These are phyloP conservation scores for Macroventuria anomochaeta DNA, from an alignment of 2,329 filamentous ascomycete species.

Conservation along the genomic window DNA sequence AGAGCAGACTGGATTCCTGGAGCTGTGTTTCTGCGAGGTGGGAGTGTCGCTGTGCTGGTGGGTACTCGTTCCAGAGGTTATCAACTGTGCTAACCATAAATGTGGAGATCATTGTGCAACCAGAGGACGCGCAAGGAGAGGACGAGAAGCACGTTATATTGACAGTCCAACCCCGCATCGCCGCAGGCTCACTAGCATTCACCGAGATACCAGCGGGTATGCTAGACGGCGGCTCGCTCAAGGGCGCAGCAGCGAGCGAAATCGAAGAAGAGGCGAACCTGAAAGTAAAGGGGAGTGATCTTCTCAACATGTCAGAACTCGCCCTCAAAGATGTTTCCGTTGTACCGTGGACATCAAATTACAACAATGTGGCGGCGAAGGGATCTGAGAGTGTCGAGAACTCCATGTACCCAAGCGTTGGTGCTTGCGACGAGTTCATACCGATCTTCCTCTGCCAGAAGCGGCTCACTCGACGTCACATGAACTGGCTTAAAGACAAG, in stretches of 20 bases:
- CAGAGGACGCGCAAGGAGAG: conserved; percentile 53
- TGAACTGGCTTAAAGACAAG: conserved; percentile 59
- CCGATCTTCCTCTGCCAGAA: conserved; percentile 64
- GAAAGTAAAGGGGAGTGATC: conserved; percentile 56
- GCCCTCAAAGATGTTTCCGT: conserved; percentile 42
- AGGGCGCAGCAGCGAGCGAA: conserved; percentile 63
- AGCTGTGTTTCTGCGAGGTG: conserved; percentile 64
- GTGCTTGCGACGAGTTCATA: conserved; percentile 66
- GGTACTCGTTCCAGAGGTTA: conserved; percentile 17
- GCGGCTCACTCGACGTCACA: conserved; percentile 54
- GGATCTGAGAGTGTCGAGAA: conserved; percentile 23
- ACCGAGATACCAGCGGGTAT: conserved; percentile 66
- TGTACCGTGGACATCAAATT: not conserved
- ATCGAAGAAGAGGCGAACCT: conserved; percentile 65
- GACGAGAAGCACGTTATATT: conserved; percentile 54
- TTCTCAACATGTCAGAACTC: conserved; percentile 62
- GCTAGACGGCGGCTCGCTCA: conserved; percentile 64
- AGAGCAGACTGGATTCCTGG: conserved; percentile 59
- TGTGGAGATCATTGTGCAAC: conserved; percentile 62
- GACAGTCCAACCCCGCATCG: conserved; percentile 64
- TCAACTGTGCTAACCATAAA: not conserved
- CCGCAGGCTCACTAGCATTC: conserved; percentile 62
- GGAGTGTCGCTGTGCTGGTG: conserved; percentile 65
- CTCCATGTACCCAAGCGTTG: conserved; percentile 61
- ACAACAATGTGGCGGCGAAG: no score